These are phyloP conservation scores for Plasmodium ovale DNA, from an alignment of 169 alveolate genomes.

Conservation along the genomic window DNA sequence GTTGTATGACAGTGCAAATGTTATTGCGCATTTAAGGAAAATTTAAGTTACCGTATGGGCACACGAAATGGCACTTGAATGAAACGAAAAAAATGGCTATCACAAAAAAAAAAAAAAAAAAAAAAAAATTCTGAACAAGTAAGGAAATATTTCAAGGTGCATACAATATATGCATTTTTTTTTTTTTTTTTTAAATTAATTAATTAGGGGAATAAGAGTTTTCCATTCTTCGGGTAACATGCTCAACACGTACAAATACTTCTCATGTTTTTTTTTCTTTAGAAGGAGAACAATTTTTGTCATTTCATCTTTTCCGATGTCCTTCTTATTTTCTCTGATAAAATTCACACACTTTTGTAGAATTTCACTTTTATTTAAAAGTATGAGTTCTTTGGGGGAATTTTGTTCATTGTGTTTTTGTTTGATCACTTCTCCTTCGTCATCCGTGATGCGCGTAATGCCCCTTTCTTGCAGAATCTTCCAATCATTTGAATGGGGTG, in stretches of 20 bases:
- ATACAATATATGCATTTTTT: not conserved
- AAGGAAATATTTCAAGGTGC: not conserved
- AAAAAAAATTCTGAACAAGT: slow-evolving; percentile 8
- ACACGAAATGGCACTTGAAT: not conserved
- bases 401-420: not conserved
- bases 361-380: slow-evolving; percentile 43
- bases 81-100: no score
- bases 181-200: slow-evolving; percentile 12
- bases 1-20: no score
- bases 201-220: slow-evolving; percentile 17
- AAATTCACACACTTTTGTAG: slow-evolving; percentile 35
- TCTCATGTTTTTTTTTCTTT: slow-evolving; percentile 36
- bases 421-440: not conserved
- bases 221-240: slow-evolving; percentile 76
- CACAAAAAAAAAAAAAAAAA: slow-evolving; percentile 3
- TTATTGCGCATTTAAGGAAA: not conserved
- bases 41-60: not conserved
- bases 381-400: not conserved
- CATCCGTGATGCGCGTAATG: not conserved
- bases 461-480: no score
- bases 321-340: slow-evolving; percentile 36
- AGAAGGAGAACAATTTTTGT: slow-evolving; percentile 60
- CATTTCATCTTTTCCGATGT: slow-evolving; percentile 56
- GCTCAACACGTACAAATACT: slow-evolving; percentile 33
- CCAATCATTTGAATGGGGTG: not conserved